Conservation (phyloP, 202 grass and related monocot species). For the Setaria viridis region DNA sequence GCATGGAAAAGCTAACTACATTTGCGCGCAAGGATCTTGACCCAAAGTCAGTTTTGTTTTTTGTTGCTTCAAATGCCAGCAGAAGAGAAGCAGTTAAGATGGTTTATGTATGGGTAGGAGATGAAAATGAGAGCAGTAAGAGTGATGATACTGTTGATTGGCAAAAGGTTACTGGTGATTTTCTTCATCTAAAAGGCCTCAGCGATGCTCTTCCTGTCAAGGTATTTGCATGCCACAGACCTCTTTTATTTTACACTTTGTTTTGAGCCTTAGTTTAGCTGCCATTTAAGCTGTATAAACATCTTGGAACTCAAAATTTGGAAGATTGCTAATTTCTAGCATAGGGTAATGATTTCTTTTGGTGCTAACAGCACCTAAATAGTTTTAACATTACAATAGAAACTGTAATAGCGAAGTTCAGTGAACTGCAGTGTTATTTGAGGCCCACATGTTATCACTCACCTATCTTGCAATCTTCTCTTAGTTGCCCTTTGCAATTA, state of each 20-base stretch:
- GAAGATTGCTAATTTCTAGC: not conserved
- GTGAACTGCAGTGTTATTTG: not conserved
- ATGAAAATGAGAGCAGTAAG: conserved; percentile 59
- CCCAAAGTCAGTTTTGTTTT: conserved; percentile 82
- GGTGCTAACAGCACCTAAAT: not conserved
- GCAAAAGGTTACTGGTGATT: conserved; percentile 70
- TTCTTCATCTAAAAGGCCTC: conserved; percentile 76
- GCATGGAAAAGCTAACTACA: conserved; percentile 73
- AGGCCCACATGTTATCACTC: conserved; percentile 1
- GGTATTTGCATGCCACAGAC: conserved; percentile 51
- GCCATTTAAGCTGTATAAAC: conserved; percentile 19
- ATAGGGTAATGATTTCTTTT: not conserved
- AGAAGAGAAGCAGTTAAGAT: conserved; percentile 57
- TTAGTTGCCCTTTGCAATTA: not conserved
- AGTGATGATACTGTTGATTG: conserved; percentile 69
- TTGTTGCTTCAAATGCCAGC: conserved; percentile 65
- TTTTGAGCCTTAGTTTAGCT: not conserved
- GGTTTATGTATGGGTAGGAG: conserved; percentile 84
- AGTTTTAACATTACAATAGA: conserved; percentile 9
- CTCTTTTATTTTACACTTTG: conserved; percentile 36
- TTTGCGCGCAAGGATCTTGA: conserved; percentile 73
- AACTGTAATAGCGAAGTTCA: not conserved
- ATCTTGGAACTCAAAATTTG: not conserved
- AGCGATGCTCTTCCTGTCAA: conserved; percentile 69
- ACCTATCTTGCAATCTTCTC: conserved; percentile 21